Evolutionary conservation across 75 land plant species (phyloP).

Genomic region (Selaginella moellendorffii): DNA sequence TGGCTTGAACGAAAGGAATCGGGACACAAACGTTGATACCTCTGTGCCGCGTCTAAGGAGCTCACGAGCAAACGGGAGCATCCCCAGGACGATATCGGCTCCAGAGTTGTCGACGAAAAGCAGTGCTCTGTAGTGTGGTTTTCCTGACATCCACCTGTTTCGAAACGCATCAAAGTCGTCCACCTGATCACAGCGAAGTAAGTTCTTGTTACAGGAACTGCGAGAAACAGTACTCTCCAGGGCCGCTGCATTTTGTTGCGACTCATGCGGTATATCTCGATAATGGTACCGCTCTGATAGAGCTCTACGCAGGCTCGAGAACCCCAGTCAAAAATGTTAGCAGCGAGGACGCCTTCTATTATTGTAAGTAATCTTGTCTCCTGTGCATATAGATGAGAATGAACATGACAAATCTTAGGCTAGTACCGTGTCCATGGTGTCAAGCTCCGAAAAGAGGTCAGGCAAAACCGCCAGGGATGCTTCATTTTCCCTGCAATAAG

Average conservation of each 20-base stretch:
- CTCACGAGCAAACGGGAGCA: conserved; percentile 92
- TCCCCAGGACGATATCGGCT: conserved; percentile 91
- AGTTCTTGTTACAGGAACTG: not conserved
- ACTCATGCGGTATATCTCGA: conserved; percentile 97
- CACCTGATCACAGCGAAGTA: conserved; percentile 30
- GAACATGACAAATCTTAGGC: not conserved
- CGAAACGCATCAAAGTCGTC: conserved; percentile 81
- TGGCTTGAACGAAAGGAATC: not conserved
- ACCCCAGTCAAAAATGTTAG: conserved; percentile 99
- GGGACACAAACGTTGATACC: conserved; percentile 24
- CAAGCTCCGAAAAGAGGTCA: conserved; percentile 82
- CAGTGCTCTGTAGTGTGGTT: conserved; percentile 71
- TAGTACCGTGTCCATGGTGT: conserved; percentile 62
- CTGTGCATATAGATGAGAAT: conserved; percentile 26
- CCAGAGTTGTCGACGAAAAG: conserved; percentile 98
- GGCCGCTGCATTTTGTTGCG: conserved; percentile 96
- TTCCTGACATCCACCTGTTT: conserved; percentile 50
- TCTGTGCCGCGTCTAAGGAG: conserved; percentile 93
- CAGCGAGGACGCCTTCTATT: conserved; percentile 99
- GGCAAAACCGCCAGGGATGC: conserved; percentile 91
- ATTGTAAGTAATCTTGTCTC: conserved; percentile 61
- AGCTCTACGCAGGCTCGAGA: conserved; percentile 96
- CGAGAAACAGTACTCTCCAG: conserved; percentile 43
- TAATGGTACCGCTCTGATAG: conserved; percentile 87
- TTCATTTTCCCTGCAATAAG: conserved; percentile 73